phyloP scores from a whole-genome alignment of 352 stramenopile genomes.

The Phytophthora fragariae region DNA sequence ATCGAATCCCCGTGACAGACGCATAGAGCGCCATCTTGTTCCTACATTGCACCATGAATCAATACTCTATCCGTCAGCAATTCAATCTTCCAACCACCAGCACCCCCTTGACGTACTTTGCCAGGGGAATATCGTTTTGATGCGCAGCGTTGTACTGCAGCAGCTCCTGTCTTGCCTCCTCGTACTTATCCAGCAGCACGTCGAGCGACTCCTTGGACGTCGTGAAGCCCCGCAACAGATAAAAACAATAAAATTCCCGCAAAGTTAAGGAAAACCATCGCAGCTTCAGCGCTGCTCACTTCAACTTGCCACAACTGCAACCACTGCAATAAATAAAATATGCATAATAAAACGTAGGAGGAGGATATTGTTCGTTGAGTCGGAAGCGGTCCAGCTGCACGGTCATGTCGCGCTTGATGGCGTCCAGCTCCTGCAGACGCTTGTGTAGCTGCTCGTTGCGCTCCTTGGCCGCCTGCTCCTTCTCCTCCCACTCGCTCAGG shows the following conservation, averaged over 20 bases:
- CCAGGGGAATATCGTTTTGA: constrained; percentile 71
- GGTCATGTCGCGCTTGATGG: constrained; percentile 69
- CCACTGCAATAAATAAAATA: neutral
- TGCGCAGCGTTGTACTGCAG: constrained; percentile 68
- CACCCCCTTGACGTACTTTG: constrained; percentile 54
- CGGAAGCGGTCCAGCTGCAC: constrained; percentile 73
- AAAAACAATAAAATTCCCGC: constrained; percentile 7
- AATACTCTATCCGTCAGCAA: neutral
- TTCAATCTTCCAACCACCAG: neutral
- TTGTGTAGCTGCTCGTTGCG: constrained; percentile 62
- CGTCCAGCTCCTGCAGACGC: constrained; percentile 71
- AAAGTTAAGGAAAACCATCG: constrained; percentile 36
- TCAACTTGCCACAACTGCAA: constrained; percentile 11
- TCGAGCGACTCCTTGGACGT: constrained; percentile 73
- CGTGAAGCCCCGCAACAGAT: constrained; percentile 27
- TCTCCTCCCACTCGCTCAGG: constrained; percentile 72
- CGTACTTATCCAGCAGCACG: constrained; percentile 71
- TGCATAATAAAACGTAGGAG: constrained; percentile 7
- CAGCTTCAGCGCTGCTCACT: neutral
- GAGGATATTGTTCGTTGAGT: constrained; percentile 76
- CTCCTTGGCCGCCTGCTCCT: constrained; percentile 48
- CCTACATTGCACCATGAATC: constrained; percentile 29
- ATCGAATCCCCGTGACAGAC: constrained; percentile 81
- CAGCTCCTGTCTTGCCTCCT: constrained; percentile 64
- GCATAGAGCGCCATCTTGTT: constrained; percentile 84